phyloP scores from a whole-genome alignment of 1,284 basidiomycete species.

The Malassezia slooffiae region DNA sequence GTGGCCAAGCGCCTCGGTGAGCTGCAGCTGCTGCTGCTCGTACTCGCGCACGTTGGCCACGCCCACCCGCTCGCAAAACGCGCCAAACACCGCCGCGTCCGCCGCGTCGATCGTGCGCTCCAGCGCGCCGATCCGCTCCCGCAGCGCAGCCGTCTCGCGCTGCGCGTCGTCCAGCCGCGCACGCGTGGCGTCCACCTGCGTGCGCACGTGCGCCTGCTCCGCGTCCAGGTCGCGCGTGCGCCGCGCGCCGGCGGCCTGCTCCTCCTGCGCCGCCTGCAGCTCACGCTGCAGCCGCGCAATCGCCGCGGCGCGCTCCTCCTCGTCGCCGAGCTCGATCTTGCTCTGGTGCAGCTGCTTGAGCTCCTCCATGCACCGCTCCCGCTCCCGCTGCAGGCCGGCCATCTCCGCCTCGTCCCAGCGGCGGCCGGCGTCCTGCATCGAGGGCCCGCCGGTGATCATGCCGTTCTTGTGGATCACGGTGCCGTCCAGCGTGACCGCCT shows the following conservation, averaged over 20 bases:
- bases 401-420: slow-evolving; percentile 83
- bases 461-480: slow-evolving; percentile 96
- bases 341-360: slow-evolving; percentile 69
- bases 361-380: slow-evolving; percentile 64
- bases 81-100: slow-evolving; percentile 67
- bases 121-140: slow-evolving; percentile 39
- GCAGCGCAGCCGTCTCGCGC: slow-evolving; percentile 55
- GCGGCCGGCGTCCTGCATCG: slow-evolving; percentile 54
- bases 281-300: slow-evolving; percentile 69
- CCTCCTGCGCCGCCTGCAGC: slow-evolving; percentile 64
- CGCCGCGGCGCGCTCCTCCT: slow-evolving; percentile 66
- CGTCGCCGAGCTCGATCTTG: slow-evolving; percentile 67
- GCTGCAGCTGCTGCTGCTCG: slow-evolving; percentile 78
- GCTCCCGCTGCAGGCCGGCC: slow-evolving; percentile 60
- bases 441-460: slow-evolving; percentile 80
- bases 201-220: slow-evolving; percentile 26
- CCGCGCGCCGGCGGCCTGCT: slow-evolving; percentile 51
- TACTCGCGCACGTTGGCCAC: slow-evolving; percentile 82
- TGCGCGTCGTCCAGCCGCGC: slow-evolving; percentile 37
- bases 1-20: slow-evolving; percentile 74
- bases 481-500: slow-evolving; percentile 92
- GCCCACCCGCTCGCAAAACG: slow-evolving; percentile 71
- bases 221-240: slow-evolving; percentile 26
- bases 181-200: slow-evolving; percentile 20
- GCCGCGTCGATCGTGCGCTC: slow-evolving; percentile 49